These are phyloP conservation scores for Zychaea mexicana DNA, from an alignment of 371 early-diverging fungal genomes.

Conservation along the genomic window DNA sequence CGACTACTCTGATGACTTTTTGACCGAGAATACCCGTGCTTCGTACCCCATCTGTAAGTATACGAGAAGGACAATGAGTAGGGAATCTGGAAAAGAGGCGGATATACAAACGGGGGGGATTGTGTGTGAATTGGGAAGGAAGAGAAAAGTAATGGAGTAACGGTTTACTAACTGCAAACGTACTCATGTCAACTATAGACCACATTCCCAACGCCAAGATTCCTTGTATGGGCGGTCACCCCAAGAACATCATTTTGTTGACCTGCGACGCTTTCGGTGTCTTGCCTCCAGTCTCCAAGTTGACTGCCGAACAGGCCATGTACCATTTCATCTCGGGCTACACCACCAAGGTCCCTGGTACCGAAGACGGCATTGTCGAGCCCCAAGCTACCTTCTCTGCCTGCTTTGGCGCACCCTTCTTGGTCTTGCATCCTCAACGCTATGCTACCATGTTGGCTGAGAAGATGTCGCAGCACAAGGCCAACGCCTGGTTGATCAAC, in stretches of 20 bases:
- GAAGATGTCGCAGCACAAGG: conserved; percentile 86
- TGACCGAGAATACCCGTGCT: conserved; percentile 96
- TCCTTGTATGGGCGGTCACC: conserved; percentile 91
- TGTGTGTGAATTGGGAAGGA: not conserved
- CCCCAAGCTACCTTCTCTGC: conserved; percentile 92
- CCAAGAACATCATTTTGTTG: conserved; percentile 91
- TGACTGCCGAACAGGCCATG: conserved; percentile 89
- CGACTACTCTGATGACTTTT: conserved; percentile 73
- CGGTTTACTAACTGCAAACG: not conserved
- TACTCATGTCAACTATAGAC: conserved; percentile 40
- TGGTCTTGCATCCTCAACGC: conserved; percentile 93
- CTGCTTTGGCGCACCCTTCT: conserved; percentile 96
- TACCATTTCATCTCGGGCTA: conserved; percentile 95
- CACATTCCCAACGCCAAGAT: conserved; percentile 94
- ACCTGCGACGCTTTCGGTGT: conserved; percentile 98
- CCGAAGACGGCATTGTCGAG: conserved; percentile 93
- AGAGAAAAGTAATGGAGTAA: not conserved
- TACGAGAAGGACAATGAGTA: no score
- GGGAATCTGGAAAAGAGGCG: no score
- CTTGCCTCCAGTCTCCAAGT: conserved; percentile 91
- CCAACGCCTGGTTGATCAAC: conserved; percentile 94
- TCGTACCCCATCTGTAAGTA: conserved; percentile 81
- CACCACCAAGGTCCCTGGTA: conserved; percentile 93
- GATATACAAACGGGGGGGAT: not conserved
- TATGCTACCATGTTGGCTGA: conserved; percentile 95